A percentile compares a stretch with the other conserved stretches of the same genome.
Evolutionary conservation across 2,329 filamentous ascomycete species (phyloP).

Genomic region (Zarea fungicola): DNA sequence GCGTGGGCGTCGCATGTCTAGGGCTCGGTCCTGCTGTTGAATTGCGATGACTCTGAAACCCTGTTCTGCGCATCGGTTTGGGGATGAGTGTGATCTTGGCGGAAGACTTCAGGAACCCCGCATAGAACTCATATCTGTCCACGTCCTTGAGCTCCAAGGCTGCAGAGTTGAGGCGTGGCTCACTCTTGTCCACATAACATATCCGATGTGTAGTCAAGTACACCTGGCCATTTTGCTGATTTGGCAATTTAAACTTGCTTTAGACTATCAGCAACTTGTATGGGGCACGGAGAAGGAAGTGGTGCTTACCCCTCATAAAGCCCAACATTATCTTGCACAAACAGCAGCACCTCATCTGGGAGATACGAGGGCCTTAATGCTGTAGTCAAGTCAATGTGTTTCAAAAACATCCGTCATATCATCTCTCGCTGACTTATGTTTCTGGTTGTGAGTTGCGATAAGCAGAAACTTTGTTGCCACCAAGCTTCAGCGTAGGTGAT

Average conservation of each 20-base stretch:
- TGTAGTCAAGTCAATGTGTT: constrained; percentile 91
- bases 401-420: constrained; percentile 73
- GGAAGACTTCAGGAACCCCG: constrained; percentile 91
- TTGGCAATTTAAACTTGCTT: constrained; percentile 86
- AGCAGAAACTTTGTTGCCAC: background rate
- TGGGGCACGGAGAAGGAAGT: background rate
- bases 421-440: background rate
- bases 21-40: constrained; percentile 41
- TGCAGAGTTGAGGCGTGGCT: constrained; percentile 79
- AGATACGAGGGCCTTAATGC: constrained; percentile 88
- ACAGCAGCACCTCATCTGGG: constrained; percentile 89
- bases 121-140: constrained; percentile 86
- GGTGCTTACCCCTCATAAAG: constrained; percentile 87
- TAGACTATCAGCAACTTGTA: constrained; percentile 11
- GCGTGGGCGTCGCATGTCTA: constrained; percentile 32
- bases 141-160: constrained; percentile 86
- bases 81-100: constrained; percentile 86
- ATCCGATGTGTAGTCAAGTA: constrained; percentile 94
- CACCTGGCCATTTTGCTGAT: constrained; percentile 92
- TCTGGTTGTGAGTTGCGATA: background rate
- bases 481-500: background rate
- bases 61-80: constrained; percentile 66
- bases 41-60: constrained; percentile 47
- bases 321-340: constrained; percentile 95
- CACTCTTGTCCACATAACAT: constrained; percentile 87